Evolutionary conservation across 164 flowering plant genomes (phyloP).

Genomic region (Saururus chinensis): DNA sequence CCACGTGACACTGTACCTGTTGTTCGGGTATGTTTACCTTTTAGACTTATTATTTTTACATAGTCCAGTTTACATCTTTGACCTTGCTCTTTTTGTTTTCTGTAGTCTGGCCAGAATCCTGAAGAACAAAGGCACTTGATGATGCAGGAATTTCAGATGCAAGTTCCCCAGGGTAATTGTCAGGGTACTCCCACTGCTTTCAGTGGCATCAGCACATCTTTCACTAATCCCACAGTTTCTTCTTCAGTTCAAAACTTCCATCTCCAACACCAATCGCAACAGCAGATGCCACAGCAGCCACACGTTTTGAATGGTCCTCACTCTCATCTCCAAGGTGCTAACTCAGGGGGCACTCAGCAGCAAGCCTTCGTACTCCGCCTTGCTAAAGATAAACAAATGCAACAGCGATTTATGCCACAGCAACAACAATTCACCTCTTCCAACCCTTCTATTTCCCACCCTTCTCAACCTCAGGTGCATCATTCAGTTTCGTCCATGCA

Average conservation of each 20-base stretch:
- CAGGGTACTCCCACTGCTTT: conserved; percentile 44
- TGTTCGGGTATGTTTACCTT: conserved; percentile 49
- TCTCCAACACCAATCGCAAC: conserved; percentile 58
- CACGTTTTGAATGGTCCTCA: conserved; percentile 44
- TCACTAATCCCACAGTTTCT: conserved; percentile 52
- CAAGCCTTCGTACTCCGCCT: conserved; percentile 55
- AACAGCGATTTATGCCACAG: conserved; percentile 33
- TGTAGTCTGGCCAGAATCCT: conserved; percentile 48
- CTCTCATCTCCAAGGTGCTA: conserved; percentile 56
- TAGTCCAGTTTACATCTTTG: no score
- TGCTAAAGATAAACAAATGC: conserved; percentile 75
- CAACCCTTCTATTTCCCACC: conserved; percentile 43
- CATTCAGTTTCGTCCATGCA: conserved; percentile 53
- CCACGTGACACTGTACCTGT: conserved; percentile 69
- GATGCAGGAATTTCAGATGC: conserved; percentile 69
- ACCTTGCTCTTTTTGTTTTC: neutral
- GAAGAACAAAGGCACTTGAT: conserved; percentile 73
- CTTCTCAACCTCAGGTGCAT: conserved; percentile 34
- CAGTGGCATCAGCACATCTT: conserved; percentile 47
- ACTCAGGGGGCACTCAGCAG: conserved; percentile 35
- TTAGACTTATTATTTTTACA: neutral
- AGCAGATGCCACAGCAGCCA: conserved; percentile 52
- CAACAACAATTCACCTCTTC: conserved; percentile 25
- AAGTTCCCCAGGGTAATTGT: conserved; percentile 51
- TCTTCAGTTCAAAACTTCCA: conserved; percentile 50